phyloP scores from a whole-genome alignment of 2,329 filamentous ascomycete genomes.

The Pleurostoma richardsiae region DNA sequence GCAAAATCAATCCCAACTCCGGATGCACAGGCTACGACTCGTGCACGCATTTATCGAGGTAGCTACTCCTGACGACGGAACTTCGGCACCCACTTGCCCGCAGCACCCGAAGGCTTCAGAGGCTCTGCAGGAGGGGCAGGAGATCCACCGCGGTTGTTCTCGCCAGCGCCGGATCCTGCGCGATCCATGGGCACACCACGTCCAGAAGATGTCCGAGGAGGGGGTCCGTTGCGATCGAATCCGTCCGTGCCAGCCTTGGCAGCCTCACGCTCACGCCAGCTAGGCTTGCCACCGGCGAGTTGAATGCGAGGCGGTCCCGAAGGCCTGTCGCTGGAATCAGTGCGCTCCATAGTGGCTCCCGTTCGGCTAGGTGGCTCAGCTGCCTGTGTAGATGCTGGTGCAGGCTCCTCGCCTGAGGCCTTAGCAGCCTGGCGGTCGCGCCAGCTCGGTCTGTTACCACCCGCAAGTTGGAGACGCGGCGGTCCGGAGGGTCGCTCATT shows the following conservation, averaged over 20 bases:
- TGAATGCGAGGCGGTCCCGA: slow-evolving; percentile 49
- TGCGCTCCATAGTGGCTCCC: slow-evolving; percentile 26
- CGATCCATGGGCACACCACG: slow-evolving; percentile 36
- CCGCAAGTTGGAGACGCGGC: slow-evolving; percentile 49
- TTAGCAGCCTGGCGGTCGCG: slow-evolving; percentile 55
- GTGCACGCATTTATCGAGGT: too few species aligned
- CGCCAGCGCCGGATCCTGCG: slow-evolving; percentile 34
- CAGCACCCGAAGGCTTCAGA: slow-evolving; percentile 45
- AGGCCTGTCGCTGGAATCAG: slow-evolving; percentile 40
- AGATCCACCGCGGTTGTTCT: slow-evolving; percentile 33
- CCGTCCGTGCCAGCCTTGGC: slow-evolving; percentile 30
- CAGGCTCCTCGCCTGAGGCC: slow-evolving; percentile 22
- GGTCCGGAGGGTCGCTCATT: slow-evolving; percentile 40
- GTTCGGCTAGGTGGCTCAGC: slow-evolving; percentile 16
- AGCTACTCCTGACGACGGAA: slow-evolving; percentile 12
- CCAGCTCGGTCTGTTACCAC: slow-evolving; percentile 50
- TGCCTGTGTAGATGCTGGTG: slow-evolving; percentile 24
- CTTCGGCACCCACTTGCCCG: slow-evolving; percentile 57
- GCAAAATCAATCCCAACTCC: too few species aligned
- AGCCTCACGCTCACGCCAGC: slow-evolving; percentile 58
- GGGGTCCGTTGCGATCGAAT: slow-evolving; percentile 14
- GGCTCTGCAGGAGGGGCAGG: slow-evolving; percentile 38
- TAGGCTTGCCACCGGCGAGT: slow-evolving; percentile 43
- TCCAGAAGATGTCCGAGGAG: slow-evolving; percentile 27
- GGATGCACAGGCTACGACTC: too few species aligned